Evolutionary conservation across 2,329 filamentous ascomycete species (phyloP), one percentile per base, ranked within the genome.

Genomic region (Hyphodiscus sp.): DNA sequence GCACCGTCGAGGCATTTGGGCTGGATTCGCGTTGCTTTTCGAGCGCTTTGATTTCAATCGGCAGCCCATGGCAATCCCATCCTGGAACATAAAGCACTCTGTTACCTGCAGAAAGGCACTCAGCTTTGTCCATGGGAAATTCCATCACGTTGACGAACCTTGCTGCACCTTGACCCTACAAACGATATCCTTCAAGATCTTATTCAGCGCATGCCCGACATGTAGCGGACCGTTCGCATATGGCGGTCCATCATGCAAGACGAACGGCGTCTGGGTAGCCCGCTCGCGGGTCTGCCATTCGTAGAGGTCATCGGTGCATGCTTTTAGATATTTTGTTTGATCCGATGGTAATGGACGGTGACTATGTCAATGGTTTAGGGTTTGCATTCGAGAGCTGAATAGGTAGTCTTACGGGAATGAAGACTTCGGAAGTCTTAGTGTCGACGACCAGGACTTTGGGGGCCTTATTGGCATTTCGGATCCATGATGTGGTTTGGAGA

Each of bases 11-110:
- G 23, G 23, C 23, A 26, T 26, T 26, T 26, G 23, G 8, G 23
- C 23, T 26, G 23, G 4, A 8, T 26, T 56, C 55, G 41, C 58
- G 58, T 19, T 62, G 53, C 53, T 62, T 64, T 42, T 63, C 68
- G 16, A 99, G 78, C 20, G 91, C 94, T 72, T 97, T 99, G 63
- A 97, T 79, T 76, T 99, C 94, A 66, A 99, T 99, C 1, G 94
- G 94, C 47, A 99, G 78, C 0, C 94, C 94, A 74, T 99, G 94
- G 61, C 94, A 99, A 69, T 99, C 95, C 94, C 94, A 99, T 45
- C 94, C 92, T 1, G 94, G 94, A 16, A 91, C 77, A 66, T 95
- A 99, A 41, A 83, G 77, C 33, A 97, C 85, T 58, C 82, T 78
- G 61, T 81, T 85, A 18, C 89, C 64, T 71, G 30, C 23, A 57